Base-by-base conservation (phyloP, 345 rosid species). In the Eucalyptus sp. region DNA sequence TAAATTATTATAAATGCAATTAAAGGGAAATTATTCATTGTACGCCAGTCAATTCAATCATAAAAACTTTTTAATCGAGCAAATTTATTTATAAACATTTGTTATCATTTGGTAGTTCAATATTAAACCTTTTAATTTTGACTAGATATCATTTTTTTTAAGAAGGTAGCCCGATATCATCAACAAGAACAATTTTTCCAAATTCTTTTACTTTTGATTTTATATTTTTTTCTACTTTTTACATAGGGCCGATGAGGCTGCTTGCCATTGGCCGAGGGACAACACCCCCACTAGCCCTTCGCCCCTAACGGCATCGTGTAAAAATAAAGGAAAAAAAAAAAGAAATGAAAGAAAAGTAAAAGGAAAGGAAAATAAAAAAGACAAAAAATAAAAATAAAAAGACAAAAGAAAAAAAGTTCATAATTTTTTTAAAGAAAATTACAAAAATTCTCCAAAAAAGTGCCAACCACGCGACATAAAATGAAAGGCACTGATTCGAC, bases 11-110 rank as follows among this genome's bases (percentile, higher is more conserved):
- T 60, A 27, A 25, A 27, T 60, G 66, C 15, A 10, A 60, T 27
- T 60, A 60, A 2, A 60, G 4, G 31, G 66, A 60, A 60, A 27
- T 27, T 60, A 27, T 25, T 25, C 14, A 60, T 60, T 3, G 2
- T 60, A 60, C 4, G 0, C 7, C 4, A 0, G 1, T 27, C 66
- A 60, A 25, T 60, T 60, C 13, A 60, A 0, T 60, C 7, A 12
- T 60, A 60, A 10, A 60, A 52, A 7, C 0, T 0, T 60, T 58
- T 27, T 27, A 56, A 56, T 56, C 1, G 13, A 8, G 62, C 29
- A 8, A 56, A 24, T 56, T 56, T 24, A 56, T 9, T 24, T 24
- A 9, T 24, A 24, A 56, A 25, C 2, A 24, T 24, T 4, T 24
- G 11, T 56, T 24, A 10, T 25, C 6, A 56, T 24, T 56, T 56